Evolutionary conservation across 352 stramenopile genomes (phyloP).

Genomic region (Phytophthora citrophthora): DNA sequence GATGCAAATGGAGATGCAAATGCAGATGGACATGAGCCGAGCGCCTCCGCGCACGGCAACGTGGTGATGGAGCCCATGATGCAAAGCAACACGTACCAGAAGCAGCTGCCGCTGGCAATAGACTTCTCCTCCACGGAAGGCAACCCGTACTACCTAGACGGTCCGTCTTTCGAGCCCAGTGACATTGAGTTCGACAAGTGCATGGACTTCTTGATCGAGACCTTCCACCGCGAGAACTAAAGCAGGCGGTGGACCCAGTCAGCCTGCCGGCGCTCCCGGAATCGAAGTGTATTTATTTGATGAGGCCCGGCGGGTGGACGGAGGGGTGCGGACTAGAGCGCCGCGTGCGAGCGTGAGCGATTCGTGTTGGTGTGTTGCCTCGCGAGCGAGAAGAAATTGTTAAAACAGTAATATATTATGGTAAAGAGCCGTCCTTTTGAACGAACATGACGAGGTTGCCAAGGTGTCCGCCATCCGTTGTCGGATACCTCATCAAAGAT

Average conservation of each 20-base stretch:
- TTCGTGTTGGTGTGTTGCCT: constrained; percentile 37
- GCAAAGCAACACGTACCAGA: constrained; percentile 57
- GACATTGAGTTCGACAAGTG: constrained; percentile 83
- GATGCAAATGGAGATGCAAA: constrained; percentile 29
- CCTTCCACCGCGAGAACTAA: constrained; percentile 61
- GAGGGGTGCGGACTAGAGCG: constrained; percentile 29
- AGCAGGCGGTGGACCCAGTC: background rate
- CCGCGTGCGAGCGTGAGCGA: constrained; percentile 5
- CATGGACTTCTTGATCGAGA: constrained; percentile 84
- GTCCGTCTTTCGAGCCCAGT: constrained; percentile 48
- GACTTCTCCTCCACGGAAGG: constrained; percentile 54
- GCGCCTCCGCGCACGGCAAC: constrained; percentile 6
- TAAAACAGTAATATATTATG: constrained; percentile 52
- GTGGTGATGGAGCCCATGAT: constrained; percentile 32
- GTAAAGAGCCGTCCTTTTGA: constrained; percentile 32
- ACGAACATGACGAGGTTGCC: background rate
- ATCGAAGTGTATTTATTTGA: constrained; percentile 55
- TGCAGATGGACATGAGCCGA: constrained; percentile 28
- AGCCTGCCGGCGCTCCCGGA: constrained; percentile 11
- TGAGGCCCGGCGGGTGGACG: constrained; percentile 20
- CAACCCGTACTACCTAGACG: constrained; percentile 58
- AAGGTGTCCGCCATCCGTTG: too few relatives aligned
- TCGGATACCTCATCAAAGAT: background rate
- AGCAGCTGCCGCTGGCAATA: constrained; percentile 48
- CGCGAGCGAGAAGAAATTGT: constrained; percentile 43